Percentiles rank a stretch among this genome's conserved stretches.
Evolutionary conservation across 495 filamentous ascomycete genomes (phyloP).

Genomic region (Podospora didyma): DNA sequence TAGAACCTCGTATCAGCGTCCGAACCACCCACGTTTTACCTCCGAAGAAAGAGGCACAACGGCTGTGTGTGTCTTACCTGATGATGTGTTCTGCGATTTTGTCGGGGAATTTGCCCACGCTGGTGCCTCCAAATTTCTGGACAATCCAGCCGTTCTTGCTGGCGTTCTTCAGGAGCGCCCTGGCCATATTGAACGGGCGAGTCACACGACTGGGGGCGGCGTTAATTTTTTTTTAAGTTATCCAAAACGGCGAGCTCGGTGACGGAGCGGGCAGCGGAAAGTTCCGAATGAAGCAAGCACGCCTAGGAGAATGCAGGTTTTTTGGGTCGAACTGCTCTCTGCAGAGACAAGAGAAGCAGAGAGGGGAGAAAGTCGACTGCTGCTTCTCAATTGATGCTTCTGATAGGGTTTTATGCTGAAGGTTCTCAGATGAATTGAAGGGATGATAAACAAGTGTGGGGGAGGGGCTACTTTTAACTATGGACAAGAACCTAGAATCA

Average conservation of each 20-base stretch:
- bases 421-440: background rate
- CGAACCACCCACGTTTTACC: background rate
- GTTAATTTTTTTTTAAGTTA: background rate
- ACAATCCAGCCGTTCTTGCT: conserved; percentile 61
- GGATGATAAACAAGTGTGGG: conserved; percentile 2
- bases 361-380: too few species aligned
- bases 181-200: conserved; percentile 18
- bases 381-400: too few species aligned
- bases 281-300: background rate
- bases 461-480: conserved; percentile 11
- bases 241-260: background rate
- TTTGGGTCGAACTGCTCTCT: too few species aligned
- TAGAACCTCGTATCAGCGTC: conserved; percentile 31
- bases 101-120: conserved; percentile 45
- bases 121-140: conserved; percentile 82
- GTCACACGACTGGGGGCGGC: conserved; percentile 13
- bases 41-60: background rate
- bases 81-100: conserved; percentile 36
- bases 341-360: too few species aligned
- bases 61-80: conserved; percentile 27
- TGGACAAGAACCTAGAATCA: background rate
- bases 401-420: too few species aligned
- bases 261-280: background rate
- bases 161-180: conserved; percentile 28
- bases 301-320: too few species aligned